A percentile compares a stretch with the other conserved stretches of the same genome.
These are phyloP conservation scores for Suhomyces xylopsoci DNA, from an alignment of 805 yeast genomes.

Conservation along the genomic window DNA sequence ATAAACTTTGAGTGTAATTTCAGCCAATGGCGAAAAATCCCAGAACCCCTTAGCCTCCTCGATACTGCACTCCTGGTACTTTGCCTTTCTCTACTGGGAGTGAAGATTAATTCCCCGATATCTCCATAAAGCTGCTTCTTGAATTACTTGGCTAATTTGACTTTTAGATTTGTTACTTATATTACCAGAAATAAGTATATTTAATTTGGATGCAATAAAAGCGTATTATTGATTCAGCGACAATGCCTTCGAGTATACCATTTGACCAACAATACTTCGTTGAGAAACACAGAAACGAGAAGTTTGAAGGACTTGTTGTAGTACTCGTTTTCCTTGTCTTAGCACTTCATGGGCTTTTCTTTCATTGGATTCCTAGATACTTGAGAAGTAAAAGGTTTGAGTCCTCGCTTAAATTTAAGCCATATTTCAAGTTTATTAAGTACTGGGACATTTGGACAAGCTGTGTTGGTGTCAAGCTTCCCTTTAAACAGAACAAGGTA, in stretches of 20 bases:
- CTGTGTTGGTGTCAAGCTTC: constrained; percentile 21
- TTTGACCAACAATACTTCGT: constrained; percentile 36
- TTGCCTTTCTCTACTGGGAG: neutral
- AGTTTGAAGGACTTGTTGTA: constrained; percentile 36
- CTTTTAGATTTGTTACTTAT: neutral
- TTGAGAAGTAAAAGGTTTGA: constrained; percentile 24
- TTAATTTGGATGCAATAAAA: neutral
- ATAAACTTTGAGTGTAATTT: neutral
- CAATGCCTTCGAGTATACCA: constrained; percentile 22
- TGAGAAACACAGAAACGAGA: constrained; percentile 35
- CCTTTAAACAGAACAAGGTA: constrained; percentile 13
- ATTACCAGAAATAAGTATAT: neutral
- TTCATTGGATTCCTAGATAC: constrained; percentile 40
- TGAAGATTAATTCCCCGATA: neutral
- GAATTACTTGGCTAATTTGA: neutral
- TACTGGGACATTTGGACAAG: constrained; percentile 27
- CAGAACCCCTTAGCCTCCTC: neutral
- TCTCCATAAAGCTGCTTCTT: neutral
- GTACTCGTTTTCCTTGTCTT: constrained; percentile 24
- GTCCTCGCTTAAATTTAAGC: constrained; percentile 11
- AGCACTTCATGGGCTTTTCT: constrained; percentile 37
- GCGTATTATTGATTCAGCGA: neutral
- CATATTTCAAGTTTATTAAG: constrained; percentile 26
- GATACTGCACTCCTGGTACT: neutral
- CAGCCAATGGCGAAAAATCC: neutral